Conservation (phyloP, 2,329 filamentous ascomycete species). For the Talaromyces sp. region DNA sequence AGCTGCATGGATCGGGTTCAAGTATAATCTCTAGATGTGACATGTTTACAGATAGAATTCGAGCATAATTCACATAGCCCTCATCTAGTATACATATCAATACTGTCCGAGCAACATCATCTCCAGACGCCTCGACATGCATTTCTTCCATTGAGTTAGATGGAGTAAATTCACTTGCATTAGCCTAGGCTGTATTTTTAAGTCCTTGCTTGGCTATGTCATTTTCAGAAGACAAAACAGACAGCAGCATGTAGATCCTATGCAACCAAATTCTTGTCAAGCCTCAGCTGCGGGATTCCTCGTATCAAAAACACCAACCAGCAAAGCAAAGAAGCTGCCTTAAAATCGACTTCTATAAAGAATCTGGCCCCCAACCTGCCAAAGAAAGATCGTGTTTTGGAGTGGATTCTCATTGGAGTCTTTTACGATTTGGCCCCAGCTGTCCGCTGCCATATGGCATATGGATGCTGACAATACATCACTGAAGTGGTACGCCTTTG, state of each 20-base stretch:
- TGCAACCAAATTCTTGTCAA: not conserved
- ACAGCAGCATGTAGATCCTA: not conserved
- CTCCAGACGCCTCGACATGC: not conserved
- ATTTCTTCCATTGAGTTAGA: not conserved
- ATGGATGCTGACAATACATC: not conserved
- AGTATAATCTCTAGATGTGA: not conserved
- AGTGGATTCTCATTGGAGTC: not conserved
- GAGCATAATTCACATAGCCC: not conserved
- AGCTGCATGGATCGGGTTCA: no score
- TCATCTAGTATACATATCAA: no score
- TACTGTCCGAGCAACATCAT: not conserved
- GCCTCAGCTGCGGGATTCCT: not conserved
- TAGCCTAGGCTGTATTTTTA: not conserved
- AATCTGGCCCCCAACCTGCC: not conserved
- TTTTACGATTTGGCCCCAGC: not conserved
- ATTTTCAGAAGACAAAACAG: not conserved
- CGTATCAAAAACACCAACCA: not conserved
- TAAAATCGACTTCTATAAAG: not conserved
- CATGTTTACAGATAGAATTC: not conserved
- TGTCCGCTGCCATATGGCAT: not conserved
- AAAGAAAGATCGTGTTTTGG: not conserved
- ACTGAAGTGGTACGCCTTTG: not conserved
- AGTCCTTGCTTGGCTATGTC: not conserved
- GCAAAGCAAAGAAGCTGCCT: no score
- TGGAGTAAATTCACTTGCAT: not conserved